A percentile compares a stretch with the other conserved stretches of the same genome.
Conservation (phyloP, 139 green algal genomes). For the Chlorella sp. region DNA sequence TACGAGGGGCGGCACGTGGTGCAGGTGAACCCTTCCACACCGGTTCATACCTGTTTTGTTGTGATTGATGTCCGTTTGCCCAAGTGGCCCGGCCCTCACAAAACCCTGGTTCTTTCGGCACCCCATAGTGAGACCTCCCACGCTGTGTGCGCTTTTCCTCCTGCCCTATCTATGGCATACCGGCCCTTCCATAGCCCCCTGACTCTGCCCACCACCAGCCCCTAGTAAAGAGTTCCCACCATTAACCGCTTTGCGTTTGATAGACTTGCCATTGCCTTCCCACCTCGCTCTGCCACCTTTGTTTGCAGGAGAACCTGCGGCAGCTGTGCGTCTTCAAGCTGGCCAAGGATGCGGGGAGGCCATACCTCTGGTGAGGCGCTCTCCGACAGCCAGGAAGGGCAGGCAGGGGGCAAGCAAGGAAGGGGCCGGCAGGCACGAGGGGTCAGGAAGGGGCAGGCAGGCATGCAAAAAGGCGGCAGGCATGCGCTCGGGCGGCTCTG, state of each 20-base stretch:
- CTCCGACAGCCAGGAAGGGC: too few relatives aligned
- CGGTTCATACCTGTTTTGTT: too few relatives aligned
- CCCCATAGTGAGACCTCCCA: too few relatives aligned
- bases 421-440: neutral
- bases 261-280: neutral
- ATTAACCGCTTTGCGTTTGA: too few relatives aligned
- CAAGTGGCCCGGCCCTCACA: too few relatives aligned
- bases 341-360: conserved; percentile 58
- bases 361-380: conserved; percentile 72
- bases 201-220: too few relatives aligned
- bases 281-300: neutral
- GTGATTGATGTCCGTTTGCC: too few relatives aligned
- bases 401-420: neutral
- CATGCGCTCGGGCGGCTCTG: neutral
- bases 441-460: neutral
- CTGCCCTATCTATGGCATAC: too few relatives aligned
- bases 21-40: conserved; percentile 46
- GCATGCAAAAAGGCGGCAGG: neutral
- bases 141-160: too few relatives aligned
- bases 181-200: too few relatives aligned
- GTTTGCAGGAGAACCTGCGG: conserved; percentile 85
- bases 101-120: too few relatives aligned
- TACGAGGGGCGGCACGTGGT: conserved; percentile 78
- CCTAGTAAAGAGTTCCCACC: too few relatives aligned
- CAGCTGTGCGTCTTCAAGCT: conserved; percentile 88